phyloP scores from a whole-genome alignment of 208 protist species.

The Leishmania gerbilli region DNA sequence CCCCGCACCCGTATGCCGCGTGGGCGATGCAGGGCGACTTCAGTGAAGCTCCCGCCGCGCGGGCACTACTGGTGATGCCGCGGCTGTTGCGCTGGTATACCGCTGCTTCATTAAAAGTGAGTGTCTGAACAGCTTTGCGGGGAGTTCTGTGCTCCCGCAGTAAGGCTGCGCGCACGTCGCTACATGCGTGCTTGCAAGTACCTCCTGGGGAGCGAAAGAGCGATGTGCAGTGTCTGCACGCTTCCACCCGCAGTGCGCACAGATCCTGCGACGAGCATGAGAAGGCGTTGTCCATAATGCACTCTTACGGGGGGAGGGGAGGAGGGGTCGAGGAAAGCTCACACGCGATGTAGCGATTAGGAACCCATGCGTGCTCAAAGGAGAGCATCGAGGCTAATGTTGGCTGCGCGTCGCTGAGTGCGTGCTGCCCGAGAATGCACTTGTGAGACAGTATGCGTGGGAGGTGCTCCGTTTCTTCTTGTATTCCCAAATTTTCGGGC shows the following conservation, averaged over 20 bases:
- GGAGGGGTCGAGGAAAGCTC: not conserved
- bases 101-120: not conserved
- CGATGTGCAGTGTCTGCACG: not conserved
- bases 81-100: not conserved
- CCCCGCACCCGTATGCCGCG: not conserved
- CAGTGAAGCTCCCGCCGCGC: not conserved
- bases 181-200: not conserved
- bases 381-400: not conserved
- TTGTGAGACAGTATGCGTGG: not conserved
- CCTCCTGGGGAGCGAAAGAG: not conserved
- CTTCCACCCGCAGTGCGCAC: not conserved
- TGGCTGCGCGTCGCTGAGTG: not conserved
- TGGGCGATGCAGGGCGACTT: not conserved
- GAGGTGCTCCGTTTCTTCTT: not conserved
- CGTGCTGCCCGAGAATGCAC: not conserved
- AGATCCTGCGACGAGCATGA: slow-evolving; percentile 4
- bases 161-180: not conserved
- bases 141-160: not conserved
- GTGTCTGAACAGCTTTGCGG: slow-evolving; percentile 2
- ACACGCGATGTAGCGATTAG: not conserved
- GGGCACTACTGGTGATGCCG: not conserved
- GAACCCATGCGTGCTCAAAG: too few species aligned
- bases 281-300: not conserved
- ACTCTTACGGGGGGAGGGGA: too few species aligned
- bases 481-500: too few species aligned